These are phyloP conservation scores for Fusarium sp. DNA, from an alignment of 2,329 filamentous ascomycete species.

Conservation along the genomic window DNA sequence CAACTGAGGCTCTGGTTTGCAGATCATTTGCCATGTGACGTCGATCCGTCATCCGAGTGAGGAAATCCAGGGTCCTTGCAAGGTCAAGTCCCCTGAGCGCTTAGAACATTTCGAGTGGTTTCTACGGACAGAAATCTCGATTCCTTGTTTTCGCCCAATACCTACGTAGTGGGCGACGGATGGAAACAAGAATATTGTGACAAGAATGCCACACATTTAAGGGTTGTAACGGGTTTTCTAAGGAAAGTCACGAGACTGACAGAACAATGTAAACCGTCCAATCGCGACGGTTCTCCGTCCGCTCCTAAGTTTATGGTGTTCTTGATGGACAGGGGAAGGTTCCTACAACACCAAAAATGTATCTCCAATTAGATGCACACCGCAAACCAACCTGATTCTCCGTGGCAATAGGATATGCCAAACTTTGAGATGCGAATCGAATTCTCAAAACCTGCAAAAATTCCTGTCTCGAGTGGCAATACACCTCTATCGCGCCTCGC, in stretches of 20 bases:
- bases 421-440: constrained; percentile 4
- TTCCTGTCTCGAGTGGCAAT: constrained; percentile 23
- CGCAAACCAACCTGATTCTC: not conserved
- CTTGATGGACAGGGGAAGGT: constrained; percentile 4
- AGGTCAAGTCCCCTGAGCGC: not conserved
- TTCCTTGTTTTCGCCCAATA: not conserved
- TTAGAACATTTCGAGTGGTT: constrained; percentile 23
- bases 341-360: constrained; percentile 16
- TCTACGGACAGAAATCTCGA: constrained; percentile 10
- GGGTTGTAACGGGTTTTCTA: not conserved
- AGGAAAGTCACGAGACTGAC: constrained; percentile 12
- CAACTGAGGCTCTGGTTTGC: constrained; percentile 28
- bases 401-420: constrained; percentile 22
- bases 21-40: constrained; percentile 37
- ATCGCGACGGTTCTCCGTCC: constrained; percentile 1
- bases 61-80: constrained; percentile 33
- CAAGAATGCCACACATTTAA: not conserved
- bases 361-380: constrained; percentile 7
- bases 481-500: constrained; percentile 6
- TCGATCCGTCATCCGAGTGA: constrained; percentile 7
- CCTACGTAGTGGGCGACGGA: not conserved
- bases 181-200: not conserved
- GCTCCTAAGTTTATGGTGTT: not conserved
- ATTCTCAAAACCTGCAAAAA: not conserved
- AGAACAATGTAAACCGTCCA: not conserved